Evolutionary conservation across 78 protist genomes (phyloP).

Genomic region (Speleostelium caveatum): DNA sequence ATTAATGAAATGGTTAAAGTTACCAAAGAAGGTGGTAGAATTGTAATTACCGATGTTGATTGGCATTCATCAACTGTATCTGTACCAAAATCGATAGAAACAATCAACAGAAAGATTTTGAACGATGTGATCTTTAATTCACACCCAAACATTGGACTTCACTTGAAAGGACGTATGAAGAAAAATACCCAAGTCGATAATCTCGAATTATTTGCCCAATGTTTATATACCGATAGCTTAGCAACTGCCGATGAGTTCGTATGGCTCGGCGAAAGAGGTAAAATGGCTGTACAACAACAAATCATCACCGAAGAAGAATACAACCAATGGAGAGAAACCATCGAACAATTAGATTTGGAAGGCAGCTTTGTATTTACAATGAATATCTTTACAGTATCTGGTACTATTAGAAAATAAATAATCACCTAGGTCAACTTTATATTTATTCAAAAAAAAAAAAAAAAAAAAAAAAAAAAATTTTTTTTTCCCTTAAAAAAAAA

Average conservation of each 20-base stretch:
- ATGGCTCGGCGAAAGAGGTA: constrained; percentile 74
- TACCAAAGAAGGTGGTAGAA: constrained; percentile 60
- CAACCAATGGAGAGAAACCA: constrained; percentile 50
- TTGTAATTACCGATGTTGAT: constrained; percentile 50
- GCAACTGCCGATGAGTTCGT: constrained; percentile 60
- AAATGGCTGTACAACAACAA: constrained; percentile 53
- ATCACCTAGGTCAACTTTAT: not conserved
- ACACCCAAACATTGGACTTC: constrained; percentile 42
- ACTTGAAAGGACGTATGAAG: constrained; percentile 30
- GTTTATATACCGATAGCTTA: constrained; percentile 55
- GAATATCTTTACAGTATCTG: constrained; percentile 62
- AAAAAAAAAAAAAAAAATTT: too few species aligned
- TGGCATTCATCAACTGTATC: constrained; percentile 56
- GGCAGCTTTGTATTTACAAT: constrained; percentile 73
- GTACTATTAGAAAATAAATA: constrained; percentile 31
- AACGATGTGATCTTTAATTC: constrained; percentile 51
- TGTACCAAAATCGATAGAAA: constrained; percentile 27
- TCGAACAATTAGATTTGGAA: constrained; percentile 44
- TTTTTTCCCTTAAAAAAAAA: too few species aligned
- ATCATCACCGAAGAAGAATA: constrained; percentile 62
- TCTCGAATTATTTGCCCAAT: constrained; percentile 59
- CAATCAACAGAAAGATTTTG: constrained; percentile 25
- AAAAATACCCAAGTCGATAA: constrained; percentile 11
- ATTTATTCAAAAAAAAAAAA: too few species aligned
- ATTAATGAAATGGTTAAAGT: constrained; percentile 54